Conservation (phyloP, 352 stramenopile genomes). For the Pythium biforme region DNA sequence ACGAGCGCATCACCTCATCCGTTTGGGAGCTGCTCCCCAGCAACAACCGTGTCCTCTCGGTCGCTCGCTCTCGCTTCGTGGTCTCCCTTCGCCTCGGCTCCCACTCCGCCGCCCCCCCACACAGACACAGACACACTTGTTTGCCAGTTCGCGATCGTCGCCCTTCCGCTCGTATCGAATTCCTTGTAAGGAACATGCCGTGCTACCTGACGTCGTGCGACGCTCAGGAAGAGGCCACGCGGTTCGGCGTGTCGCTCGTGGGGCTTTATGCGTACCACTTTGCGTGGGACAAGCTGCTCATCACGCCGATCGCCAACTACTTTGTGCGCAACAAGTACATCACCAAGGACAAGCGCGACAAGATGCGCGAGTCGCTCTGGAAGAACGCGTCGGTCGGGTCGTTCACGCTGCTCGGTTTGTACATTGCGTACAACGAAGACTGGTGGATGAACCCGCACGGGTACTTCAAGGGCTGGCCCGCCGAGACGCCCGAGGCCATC, state of each 20-base stretch:
- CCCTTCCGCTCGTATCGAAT: background rate
- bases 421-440: slow-evolving; percentile 56
- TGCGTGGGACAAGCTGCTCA: slow-evolving; percentile 59
- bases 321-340: slow-evolving; percentile 44
- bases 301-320: slow-evolving; percentile 47
- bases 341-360: slow-evolving; percentile 64
- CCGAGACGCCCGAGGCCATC: slow-evolving; percentile 41
- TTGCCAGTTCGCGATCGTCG: slow-evolving; percentile 9
- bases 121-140: no score
- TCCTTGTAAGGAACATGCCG: slow-evolving; percentile 39
- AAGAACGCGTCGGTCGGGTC: slow-evolving; percentile 74
- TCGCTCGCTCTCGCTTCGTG: no score
- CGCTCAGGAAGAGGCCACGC: slow-evolving; percentile 46
- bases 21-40: background rate
- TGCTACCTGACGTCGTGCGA: slow-evolving; percentile 73
- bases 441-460: slow-evolving; percentile 75
- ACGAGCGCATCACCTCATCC: background rate
- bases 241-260: slow-evolving; percentile 51
- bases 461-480: slow-evolving; percentile 66
- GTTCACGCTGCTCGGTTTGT: slow-evolving; percentile 60
- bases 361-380: slow-evolving; percentile 82
- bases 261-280: slow-evolving; percentile 76
- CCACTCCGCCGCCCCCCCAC: no score
- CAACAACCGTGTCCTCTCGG: background rate
- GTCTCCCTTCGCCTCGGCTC: no score